A percentile compares a stretch with the other conserved stretches of the same genome.
phyloP scores from a whole-genome alignment of 2,329 filamentous ascomycete species.

The Scorias spongiosa region DNA sequence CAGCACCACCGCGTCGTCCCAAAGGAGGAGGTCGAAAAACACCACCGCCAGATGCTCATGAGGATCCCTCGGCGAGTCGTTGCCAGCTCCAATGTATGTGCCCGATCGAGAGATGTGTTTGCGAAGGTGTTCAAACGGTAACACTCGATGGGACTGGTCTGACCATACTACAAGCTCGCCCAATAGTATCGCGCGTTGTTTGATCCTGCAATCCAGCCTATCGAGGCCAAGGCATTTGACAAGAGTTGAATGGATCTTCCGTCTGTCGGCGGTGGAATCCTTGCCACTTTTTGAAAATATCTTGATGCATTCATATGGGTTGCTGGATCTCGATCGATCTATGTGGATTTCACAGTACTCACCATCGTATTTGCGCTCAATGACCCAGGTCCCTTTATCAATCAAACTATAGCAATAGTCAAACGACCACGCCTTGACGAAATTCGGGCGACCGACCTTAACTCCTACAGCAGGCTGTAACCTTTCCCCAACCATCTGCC shows the following conservation, averaged over 20 bases:
- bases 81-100: constrained; percentile 47
- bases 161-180: constrained; percentile 72
- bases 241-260: constrained; percentile 47
- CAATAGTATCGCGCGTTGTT: constrained; percentile 58
- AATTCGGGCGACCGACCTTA: constrained; percentile 31
- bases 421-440: constrained; percentile 37
- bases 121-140: constrained; percentile 68
- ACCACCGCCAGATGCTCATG: constrained; percentile 46
- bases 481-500: constrained; percentile 23
- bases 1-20: constrained; percentile 40
- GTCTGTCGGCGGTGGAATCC: constrained; percentile 63
- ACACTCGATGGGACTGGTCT: constrained; percentile 46
- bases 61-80: constrained; percentile 47
- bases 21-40: constrained; percentile 44
- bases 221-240: constrained; percentile 49
- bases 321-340: constrained; percentile 40
- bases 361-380: constrained; percentile 68
- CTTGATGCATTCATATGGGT: constrained; percentile 39
- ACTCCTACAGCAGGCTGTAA: constrained; percentile 26
- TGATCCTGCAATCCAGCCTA: constrained; percentile 41
- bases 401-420: constrained; percentile 58
- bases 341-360: constrained; percentile 86
- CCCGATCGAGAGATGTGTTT: constrained; percentile 67
- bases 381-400: constrained; percentile 46
- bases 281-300: constrained; percentile 91